phyloP scores from a whole-genome alignment of 352 stramenopile species.

The Pythium brassicae region DNA sequence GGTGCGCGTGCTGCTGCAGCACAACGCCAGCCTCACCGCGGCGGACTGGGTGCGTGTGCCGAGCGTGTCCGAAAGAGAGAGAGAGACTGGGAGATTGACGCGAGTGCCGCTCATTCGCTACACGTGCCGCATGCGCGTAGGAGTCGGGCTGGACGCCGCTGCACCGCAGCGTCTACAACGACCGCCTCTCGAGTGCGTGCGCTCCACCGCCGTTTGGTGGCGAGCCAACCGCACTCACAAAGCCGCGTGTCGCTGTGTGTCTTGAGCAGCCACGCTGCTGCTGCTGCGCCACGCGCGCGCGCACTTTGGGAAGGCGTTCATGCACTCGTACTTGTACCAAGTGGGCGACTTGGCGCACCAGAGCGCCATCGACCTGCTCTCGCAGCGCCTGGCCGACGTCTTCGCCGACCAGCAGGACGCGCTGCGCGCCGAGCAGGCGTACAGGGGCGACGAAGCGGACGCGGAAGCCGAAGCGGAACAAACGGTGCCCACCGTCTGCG shows the following conservation, averaged over 20 bases:
- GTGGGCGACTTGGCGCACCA: slow-evolving; percentile 45
- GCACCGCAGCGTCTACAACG: slow-evolving; percentile 68
- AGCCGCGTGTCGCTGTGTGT: background rate
- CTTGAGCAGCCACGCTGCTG: slow-evolving; percentile 69
- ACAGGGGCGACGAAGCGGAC: background rate
- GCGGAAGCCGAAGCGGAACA: too few relatives aligned
- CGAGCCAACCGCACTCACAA: background rate
- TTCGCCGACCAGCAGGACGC: slow-evolving; percentile 10
- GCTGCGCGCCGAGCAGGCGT: slow-evolving; percentile 2
- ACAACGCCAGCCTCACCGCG: slow-evolving; percentile 42
- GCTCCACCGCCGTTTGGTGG: too few relatives aligned
- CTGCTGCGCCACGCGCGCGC: slow-evolving; percentile 57
- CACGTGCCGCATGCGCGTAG: slow-evolving; percentile 20
- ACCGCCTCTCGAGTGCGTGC: slow-evolving; percentile 63
- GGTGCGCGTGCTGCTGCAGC: slow-evolving; percentile 47
- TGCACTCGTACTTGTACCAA: slow-evolving; percentile 47
- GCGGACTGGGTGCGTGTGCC: slow-evolving; percentile 54
- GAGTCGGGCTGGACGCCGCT: slow-evolving; percentile 81
- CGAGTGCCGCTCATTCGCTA: slow-evolving; percentile 2
- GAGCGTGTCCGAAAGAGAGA: background rate
- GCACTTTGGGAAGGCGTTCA: slow-evolving; percentile 42
- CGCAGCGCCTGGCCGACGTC: slow-evolving; percentile 12
- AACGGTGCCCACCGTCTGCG: slow-evolving; percentile 11
- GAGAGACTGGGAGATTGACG: too few relatives aligned
- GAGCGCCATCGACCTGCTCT: slow-evolving; percentile 67